phyloP scores from a whole-genome alignment of 2,329 filamentous ascomycete genomes.

The Nemania serpens region DNA sequence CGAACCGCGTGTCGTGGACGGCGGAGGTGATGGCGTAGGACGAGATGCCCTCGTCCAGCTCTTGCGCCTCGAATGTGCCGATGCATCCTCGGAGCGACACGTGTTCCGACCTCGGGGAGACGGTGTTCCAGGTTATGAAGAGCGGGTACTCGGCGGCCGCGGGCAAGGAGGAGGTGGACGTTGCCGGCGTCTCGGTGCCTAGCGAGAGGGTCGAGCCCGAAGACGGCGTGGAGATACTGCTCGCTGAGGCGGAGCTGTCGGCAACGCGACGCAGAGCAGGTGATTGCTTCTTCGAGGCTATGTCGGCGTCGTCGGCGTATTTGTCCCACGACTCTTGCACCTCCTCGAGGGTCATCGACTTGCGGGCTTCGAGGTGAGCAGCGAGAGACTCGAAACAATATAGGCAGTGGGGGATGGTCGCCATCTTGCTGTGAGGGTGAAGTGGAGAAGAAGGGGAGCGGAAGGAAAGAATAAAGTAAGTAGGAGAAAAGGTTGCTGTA shows the following conservation, averaged over 20 bases:
- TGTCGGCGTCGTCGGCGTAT: slow-evolving; percentile 41
- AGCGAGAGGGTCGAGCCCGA: slow-evolving; percentile 45
- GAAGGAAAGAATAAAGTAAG: not conserved
- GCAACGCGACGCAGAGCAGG: slow-evolving; percentile 36
- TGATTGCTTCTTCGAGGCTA: slow-evolving; percentile 38
- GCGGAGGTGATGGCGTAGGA: slow-evolving; percentile 84
- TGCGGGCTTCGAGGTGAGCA: slow-evolving; percentile 72
- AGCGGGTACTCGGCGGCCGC: slow-evolving; percentile 66
- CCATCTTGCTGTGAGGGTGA: slow-evolving; percentile 62
- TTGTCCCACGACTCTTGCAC: slow-evolving; percentile 69
- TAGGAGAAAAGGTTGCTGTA: not conserved
- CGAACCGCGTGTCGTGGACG: slow-evolving; percentile 66
- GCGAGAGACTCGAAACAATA: slow-evolving; percentile 90
- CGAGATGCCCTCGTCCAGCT: slow-evolving; percentile 72
- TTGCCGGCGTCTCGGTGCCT: slow-evolving; percentile 48
- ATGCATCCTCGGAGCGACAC: slow-evolving; percentile 89
- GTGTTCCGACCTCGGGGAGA: slow-evolving; percentile 59
- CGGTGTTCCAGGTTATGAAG: slow-evolving; percentile 93
- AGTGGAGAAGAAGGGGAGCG: not conserved
- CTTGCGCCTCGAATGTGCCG: slow-evolving; percentile 84
- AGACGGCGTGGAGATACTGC: slow-evolving; percentile 37
- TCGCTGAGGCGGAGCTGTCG: slow-evolving; percentile 36
- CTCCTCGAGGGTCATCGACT: slow-evolving; percentile 67
- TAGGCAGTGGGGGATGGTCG: slow-evolving; percentile 78
- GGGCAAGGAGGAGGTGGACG: slow-evolving; percentile 49